A percentile compares a stretch with the other conserved stretches of the same genome.
phyloP scores from a whole-genome alignment of 306 rosid species.

The Dalbergia cultrata region DNA sequence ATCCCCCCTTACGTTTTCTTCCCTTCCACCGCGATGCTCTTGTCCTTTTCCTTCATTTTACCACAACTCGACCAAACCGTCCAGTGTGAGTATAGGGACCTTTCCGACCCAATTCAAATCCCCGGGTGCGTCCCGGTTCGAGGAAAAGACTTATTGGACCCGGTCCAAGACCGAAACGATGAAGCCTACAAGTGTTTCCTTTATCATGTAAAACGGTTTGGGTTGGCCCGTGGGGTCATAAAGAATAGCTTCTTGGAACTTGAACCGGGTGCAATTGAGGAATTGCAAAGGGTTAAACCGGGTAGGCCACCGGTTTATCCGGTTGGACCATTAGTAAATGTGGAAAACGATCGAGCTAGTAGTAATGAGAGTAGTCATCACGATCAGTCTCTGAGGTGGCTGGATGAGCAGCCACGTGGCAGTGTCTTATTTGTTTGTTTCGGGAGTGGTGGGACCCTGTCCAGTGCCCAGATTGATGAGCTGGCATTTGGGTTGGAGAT shows the following conservation, averaged over 20 bases:
- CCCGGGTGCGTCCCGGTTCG: slow-evolving; percentile 73
- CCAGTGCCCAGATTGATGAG: slow-evolving; percentile 48
- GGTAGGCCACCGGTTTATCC: slow-evolving; percentile 63
- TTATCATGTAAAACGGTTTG: slow-evolving; percentile 55
- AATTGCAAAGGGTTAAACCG: slow-evolving; percentile 43
- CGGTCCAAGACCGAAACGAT: slow-evolving; percentile 64
- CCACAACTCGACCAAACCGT: slow-evolving; percentile 57
- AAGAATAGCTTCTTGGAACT: slow-evolving; percentile 68
- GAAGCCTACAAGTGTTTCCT: slow-evolving; percentile 67
- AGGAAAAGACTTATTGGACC: slow-evolving; percentile 62
- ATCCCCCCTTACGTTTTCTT: slow-evolving; percentile 56
- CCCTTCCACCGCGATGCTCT: slow-evolving; percentile 58
- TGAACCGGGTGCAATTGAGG: slow-evolving; percentile 59
- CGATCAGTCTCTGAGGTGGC: slow-evolving; percentile 56
- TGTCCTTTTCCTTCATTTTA: slow-evolving; percentile 55
- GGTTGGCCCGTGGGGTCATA: slow-evolving; percentile 60
- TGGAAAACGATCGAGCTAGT: neutral
- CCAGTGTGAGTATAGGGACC: slow-evolving; percentile 58
- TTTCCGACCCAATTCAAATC: slow-evolving; percentile 54
- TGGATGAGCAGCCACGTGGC: slow-evolving; percentile 59
- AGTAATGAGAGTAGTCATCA: neutral
- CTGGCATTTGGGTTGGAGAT: slow-evolving; percentile 58
- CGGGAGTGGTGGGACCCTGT: slow-evolving; percentile 65
- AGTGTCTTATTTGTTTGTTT: slow-evolving; percentile 60
- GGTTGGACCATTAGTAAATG: slow-evolving; percentile 62